Evolutionary conservation across 2,329 filamentous ascomycete species (phyloP).

Genomic region (Tolypocladium nubicola): DNA sequence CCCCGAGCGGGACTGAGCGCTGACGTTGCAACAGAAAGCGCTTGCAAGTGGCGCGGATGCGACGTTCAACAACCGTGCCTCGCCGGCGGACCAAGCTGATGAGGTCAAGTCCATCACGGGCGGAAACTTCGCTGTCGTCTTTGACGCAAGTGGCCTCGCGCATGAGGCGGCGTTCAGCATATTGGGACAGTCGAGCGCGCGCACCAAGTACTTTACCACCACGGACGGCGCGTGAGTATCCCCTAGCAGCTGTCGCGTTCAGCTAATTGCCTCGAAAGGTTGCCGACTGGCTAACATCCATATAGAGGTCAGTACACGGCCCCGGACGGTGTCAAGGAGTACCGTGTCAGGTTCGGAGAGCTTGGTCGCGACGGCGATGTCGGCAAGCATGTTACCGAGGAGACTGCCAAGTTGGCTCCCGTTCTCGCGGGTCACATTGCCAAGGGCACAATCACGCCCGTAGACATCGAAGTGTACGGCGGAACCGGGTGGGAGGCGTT

Average conservation of each 20-base stretch:
- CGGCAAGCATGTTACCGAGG: constrained; percentile 8
- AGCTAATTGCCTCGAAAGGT: background rate
- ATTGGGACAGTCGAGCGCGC: constrained; percentile 13
- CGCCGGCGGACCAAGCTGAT: constrained; percentile 17
- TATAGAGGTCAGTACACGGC: constrained; percentile 9
- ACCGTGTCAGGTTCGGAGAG: constrained; percentile 13
- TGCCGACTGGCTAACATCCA: background rate
- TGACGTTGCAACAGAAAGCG: constrained; percentile 10
- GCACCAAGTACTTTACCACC: constrained; percentile 19
- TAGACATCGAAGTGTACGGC: constrained; percentile 11
- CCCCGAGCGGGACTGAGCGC: background rate
- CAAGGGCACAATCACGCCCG: constrained; percentile 11
- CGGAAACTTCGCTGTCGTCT: constrained; percentile 20
- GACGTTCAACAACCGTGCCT: constrained; percentile 18
- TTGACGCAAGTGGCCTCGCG: constrained; percentile 20
- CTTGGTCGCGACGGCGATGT: constrained; percentile 11
- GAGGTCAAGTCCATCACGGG: constrained; percentile 19
- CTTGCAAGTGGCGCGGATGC: constrained; percentile 18
- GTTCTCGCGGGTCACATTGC: constrained; percentile 12
- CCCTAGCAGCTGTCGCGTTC: background rate
- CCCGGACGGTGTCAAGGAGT: constrained; percentile 11
- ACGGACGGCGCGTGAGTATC: constrained; percentile 21
- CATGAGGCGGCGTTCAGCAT: constrained; percentile 18
- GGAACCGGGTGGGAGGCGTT: constrained; percentile 14
- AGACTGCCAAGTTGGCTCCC: constrained; percentile 8